Conservation (phyloP, 176 grass and related monocot genomes). For the Leersia perrieri region DNA sequence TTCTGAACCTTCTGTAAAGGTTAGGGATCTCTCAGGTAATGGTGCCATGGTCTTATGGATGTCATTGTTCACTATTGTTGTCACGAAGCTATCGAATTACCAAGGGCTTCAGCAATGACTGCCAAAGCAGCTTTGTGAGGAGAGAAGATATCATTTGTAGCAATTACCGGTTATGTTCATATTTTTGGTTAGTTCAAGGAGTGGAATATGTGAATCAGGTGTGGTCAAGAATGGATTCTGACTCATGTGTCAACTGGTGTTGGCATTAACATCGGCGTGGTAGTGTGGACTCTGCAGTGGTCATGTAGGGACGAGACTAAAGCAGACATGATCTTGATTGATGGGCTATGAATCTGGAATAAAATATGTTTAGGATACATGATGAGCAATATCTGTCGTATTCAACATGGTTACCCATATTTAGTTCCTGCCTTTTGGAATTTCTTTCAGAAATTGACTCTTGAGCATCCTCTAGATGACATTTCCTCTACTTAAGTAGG, state of each 20-base stretch:
- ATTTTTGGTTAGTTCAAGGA: background rate
- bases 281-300: no score
- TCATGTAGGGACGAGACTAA: no score
- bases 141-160: background rate
- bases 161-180: background rate
- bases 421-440: background rate
- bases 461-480: background rate
- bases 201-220: no score
- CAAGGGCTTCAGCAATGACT: no score
- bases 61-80: background rate
- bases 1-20: background rate
- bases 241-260: no score
- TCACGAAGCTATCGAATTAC: background rate
- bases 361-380: background rate
- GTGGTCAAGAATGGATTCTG: no score
- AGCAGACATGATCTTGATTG: no score
- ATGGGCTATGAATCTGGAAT: background rate
- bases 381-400: background rate
- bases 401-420: background rate
- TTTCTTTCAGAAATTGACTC: background rate
- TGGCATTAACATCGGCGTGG: no score
- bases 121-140: background rate
- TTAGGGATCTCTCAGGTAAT: background rate
- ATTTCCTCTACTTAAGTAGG: background rate
- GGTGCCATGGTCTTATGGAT: background rate